These are phyloP conservation scores for Podaxis pistillaris DNA, from an alignment of 768 basidiomycete genomes.

Conservation along the genomic window DNA sequence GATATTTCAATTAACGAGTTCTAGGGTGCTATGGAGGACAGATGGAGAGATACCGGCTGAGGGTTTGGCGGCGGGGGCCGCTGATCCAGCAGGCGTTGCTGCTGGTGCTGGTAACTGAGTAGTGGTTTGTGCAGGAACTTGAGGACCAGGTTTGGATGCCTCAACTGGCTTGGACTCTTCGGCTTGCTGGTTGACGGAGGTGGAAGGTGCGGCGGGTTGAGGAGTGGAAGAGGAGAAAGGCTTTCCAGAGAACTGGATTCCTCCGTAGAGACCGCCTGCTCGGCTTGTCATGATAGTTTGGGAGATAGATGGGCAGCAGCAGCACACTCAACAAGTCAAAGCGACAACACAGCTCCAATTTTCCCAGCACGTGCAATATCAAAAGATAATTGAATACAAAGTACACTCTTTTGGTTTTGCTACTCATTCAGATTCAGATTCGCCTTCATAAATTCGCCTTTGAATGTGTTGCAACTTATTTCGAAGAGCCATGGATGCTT, in stretches of 20 bases:
- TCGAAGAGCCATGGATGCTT: constrained; percentile 5
- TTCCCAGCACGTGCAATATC: constrained; percentile 13
- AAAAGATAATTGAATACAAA: not conserved
- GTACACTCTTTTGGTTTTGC: not conserved
- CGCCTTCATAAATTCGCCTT: not conserved
- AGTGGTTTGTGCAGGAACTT: constrained; percentile 13
- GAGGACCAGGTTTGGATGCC: constrained; percentile 23
- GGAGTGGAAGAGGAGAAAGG: constrained; percentile 42
- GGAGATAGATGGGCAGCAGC: constrained; percentile 15
- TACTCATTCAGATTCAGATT: not conserved
- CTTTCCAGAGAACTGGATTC: constrained; percentile 77
- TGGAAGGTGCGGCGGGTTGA: constrained; percentile 17
- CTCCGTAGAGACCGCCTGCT: constrained; percentile 84
- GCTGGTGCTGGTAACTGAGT: constrained; percentile 27
- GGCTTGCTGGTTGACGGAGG: constrained; percentile 15
- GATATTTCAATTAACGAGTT: constrained; percentile 58
- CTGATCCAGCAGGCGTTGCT: constrained; percentile 22
- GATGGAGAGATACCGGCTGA: constrained; percentile 61
- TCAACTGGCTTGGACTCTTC: constrained; percentile 19
- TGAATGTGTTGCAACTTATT: not conserved
- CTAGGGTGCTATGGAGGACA: constrained; percentile 45
- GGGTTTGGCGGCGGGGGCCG: constrained; percentile 35
- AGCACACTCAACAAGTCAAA: not conserved
- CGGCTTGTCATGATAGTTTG: constrained; percentile 62
- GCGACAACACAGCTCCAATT: not conserved